Evolutionary conservation across 371 early-diverging fungal genomes (phyloP).

Genomic region (Mortierella sp.): DNA sequence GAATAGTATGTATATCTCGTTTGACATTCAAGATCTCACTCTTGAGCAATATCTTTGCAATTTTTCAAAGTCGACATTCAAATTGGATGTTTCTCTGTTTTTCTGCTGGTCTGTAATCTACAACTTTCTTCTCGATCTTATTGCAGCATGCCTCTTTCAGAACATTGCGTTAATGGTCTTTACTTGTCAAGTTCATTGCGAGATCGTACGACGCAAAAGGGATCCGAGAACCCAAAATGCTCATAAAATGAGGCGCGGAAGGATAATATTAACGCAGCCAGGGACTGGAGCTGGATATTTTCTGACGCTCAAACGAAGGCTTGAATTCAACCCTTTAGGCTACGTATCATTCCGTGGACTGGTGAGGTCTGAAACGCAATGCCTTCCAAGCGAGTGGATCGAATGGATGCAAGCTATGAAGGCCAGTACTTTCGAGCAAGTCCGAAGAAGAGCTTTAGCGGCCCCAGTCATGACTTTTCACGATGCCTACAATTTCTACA

Average conservation of each 20-base stretch:
- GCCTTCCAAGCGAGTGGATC: constrained; percentile 6
- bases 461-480: constrained; percentile 9
- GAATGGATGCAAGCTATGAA: constrained; percentile 14
- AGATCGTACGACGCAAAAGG: constrained; percentile 5
- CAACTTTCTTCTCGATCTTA: neutral
- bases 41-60: no score
- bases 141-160: constrained; percentile 8
- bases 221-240: neutral
- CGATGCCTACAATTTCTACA: constrained; percentile 10
- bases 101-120: no score
- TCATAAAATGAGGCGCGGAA: constrained; percentile 7
- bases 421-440: constrained; percentile 7
- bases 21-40: no score
- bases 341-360: constrained; percentile 13
- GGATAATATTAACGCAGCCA: constrained; percentile 14
- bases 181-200: constrained; percentile 6
- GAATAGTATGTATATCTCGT: no score
- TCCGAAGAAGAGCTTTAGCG: constrained; percentile 9
- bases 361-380: constrained; percentile 5
- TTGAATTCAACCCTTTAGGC: constrained; percentile 14
- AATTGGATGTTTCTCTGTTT: no score
- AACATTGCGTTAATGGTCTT: constrained; percentile 10
- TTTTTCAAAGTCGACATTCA: no score
- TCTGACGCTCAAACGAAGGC: constrained; percentile 10
- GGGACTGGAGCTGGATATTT: constrained; percentile 13